Base-by-base conservation (phyloP, 2,329 filamentous ascomycete genomes). In the Colletotrichum sp. region DNA sequence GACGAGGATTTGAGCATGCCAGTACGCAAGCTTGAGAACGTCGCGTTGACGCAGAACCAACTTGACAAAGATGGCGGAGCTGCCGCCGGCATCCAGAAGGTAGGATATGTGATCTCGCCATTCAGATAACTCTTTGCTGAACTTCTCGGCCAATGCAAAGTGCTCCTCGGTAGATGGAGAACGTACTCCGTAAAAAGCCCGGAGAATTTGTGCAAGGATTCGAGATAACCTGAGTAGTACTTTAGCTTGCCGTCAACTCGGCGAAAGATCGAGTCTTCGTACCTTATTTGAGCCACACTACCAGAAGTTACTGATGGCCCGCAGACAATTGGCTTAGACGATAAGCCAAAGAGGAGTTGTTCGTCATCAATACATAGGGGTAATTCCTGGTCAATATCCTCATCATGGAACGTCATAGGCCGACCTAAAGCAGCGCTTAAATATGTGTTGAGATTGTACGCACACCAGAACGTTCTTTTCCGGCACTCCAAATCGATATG, bases 401-500 rank as follows among this genome's bases (percentile, higher is more conserved):
- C 91, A 64, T 93, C 90, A 75, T 92, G 92, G 61, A 93, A 90
- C 4, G 91, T 87, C 18, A 89, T 84, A 2, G 92, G 92, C 21
- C 92, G 85, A 2, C 92, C 92, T 10, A 93, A 86, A 68, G 91
- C 89, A 24, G 90, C 89, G 68, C 91, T 91, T 6, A 94, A 85
- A 75, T 94, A 93, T 55, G 90, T 92, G 79, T 93, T 91, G 4
- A 94, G 82, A 18, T 88, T 90, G 79, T 93, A 94, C 0, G 90
- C 89, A 38, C 89, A 90, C 92, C 92, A 94, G 66, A 94, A 93
- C 0, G 91, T 86, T 1, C 86, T 80, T 28, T 83, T 83, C 5
- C 85, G 81, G 71, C 83, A 85, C 72, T 87, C 84, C 0, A 82
- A 66, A 18, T 86, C 84, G 12, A 86, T 76, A 13, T 82, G 79